These are phyloP conservation scores for Botrytis squamosa DNA, from an alignment of 2,329 filamentous ascomycete genomes.

Conservation along the genomic window DNA sequence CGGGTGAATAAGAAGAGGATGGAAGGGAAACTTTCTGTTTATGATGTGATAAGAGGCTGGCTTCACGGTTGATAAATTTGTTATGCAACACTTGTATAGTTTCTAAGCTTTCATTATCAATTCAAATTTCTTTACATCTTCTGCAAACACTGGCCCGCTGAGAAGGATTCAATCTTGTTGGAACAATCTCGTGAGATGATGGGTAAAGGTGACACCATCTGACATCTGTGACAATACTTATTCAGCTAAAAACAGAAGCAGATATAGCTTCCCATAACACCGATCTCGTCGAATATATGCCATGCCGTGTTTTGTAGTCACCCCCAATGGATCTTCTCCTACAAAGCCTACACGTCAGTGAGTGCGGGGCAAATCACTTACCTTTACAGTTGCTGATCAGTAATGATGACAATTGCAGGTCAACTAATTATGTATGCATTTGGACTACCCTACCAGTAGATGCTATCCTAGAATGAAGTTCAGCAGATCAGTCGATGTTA, in stretches of 20 bases:
- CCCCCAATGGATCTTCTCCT: neutral
- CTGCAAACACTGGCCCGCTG: neutral
- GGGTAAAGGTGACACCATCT: too few relatives aligned
- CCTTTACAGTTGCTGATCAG: neutral
- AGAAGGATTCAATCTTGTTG: too few relatives aligned
- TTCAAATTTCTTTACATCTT: neutral
- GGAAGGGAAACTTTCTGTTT: neutral
- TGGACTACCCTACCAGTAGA: accelerated
- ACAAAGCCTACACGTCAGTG: neutral
- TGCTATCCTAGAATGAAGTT: accelerated
- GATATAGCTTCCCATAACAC: too few relatives aligned
- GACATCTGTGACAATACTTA: too few relatives aligned
- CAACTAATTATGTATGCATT: neutral
- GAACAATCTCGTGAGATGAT: too few relatives aligned
- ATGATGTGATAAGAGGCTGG: neutral
- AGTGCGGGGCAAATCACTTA: neutral
- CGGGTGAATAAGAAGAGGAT: too few relatives aligned
- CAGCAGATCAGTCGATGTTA: accelerated
- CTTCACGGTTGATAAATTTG: neutral
- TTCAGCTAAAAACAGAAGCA: too few relatives aligned
- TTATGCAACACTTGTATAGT: neutral
- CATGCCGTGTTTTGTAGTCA: neutral
- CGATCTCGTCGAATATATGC: neutral
- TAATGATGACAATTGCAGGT: neutral
- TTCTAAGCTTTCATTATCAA: neutral